Percentiles rank a stretch among this genome's conserved stretches.
Conservation (phyloP, 306 rosid genomes). For the Casuarina equisetifolia region DNA sequence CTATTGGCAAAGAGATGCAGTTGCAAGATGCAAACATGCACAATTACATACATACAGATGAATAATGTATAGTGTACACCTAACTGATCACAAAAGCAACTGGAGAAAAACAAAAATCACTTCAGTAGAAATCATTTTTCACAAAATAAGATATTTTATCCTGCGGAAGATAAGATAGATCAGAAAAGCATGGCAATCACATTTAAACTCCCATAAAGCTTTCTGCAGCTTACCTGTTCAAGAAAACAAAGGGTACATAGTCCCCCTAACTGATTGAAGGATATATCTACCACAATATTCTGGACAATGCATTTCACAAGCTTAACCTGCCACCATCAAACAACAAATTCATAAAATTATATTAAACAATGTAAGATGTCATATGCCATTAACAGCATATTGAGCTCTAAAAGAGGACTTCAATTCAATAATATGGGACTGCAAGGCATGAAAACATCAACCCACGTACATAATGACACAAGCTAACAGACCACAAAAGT, state of each 20-base stretch:
- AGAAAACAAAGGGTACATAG: slow-evolving; percentile 84
- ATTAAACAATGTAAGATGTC: background rate
- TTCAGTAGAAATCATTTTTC: background rate
- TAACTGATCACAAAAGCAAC: background rate
- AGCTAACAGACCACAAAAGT: background rate
- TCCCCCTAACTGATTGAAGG: slow-evolving; percentile 95
- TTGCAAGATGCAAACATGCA: background rate
- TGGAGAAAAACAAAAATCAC: background rate
- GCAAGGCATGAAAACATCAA: background rate
- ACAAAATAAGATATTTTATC: background rate
- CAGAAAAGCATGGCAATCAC: slow-evolving; percentile 8
- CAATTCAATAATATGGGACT: background rate
- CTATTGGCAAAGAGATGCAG: background rate
- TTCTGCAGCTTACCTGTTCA: slow-evolving; percentile 63
- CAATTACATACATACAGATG: background rate
- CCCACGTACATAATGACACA: slow-evolving; percentile 5
- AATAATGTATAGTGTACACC: background rate
- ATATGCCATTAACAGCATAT: background rate
- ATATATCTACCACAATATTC: slow-evolving; percentile 79
- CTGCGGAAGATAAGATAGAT: slow-evolving; percentile 2
- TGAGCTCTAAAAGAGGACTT: background rate
- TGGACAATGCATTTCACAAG: slow-evolving; percentile 87
- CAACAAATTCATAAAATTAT: background rate
- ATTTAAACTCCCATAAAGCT: slow-evolving; percentile 17
- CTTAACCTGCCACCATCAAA: slow-evolving; percentile 71